Evolutionary conservation across 805 yeast species (phyloP), one percentile per base, ranked within the genome.

Genomic region (Teunomyces atbi): DNA sequence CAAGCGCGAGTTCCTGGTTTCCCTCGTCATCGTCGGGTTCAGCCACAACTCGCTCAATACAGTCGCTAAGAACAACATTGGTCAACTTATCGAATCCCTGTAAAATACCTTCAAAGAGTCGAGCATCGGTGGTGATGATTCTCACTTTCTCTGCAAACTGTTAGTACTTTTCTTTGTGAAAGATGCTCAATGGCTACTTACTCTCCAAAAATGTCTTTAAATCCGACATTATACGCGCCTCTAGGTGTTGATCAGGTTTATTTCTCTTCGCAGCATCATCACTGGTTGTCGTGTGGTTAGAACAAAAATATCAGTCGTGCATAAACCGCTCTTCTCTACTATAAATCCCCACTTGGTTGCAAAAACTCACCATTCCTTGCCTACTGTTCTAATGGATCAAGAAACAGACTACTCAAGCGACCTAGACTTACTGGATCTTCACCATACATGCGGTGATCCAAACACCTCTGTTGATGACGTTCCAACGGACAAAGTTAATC

Each of bases 71-170:
- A 33, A 84, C 68, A 29, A 86, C 56, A 57, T 86, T 86, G 19
- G 86, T 78, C 38, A 79, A 71, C 51, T 81, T 79, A 60, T 86
- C 92, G 55, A 71, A 84, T 5, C 91, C 89, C 52, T 65, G 66
- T 18, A 72, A 64, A 16, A 56, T 60, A 3, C 77, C 77, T 54
- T 71, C 75, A 36, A 77, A 69, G 44, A 75, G 68, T 41, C 79
- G 66, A 8, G 84, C 86, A 52, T 80, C 84, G 5, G 82, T 69
- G 2, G 84, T 79, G 38, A 82, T 65, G 26, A 82, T 73, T 44
- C 81, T 75, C 11, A 82, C 82, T 52, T 68, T 68, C 53, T 76
- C 81, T 67, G 49, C 19, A 49, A 29, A 46, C 37, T 41, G 66
- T 64, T 58, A 57, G 62, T 57, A 33, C 21, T 6, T 6, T 18